Base-by-base conservation (phyloP, 208 protist species). In the Leishmania amazonensis region DNA sequence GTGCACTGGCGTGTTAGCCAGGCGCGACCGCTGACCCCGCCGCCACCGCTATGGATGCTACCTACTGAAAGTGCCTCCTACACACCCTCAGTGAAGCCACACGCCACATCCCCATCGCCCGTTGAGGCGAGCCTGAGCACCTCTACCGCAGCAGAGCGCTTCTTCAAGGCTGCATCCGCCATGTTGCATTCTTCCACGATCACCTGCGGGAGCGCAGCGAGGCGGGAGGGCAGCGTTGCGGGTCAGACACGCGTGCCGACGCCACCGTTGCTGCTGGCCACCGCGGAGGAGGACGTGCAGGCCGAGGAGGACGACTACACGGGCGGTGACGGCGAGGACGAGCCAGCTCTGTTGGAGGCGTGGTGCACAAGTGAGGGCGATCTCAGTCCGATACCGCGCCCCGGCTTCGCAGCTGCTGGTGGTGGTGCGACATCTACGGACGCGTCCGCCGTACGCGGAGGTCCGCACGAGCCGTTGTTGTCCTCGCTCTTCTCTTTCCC, bases 351-450 rank as follows among this genome's bases (percentile, higher is more conserved):
- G 65, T n/a, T 83, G 45, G 79, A 53, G 3, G 79, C 83, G 58
- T 82, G 79, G 79, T 75, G 79, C 83, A 80, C 79, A 47, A 73
- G 83, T 45, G 83, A 78, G 58, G 53, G 7, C 3, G 79, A 58
- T 28, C 35, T 83, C 62, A 83, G 75, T 51, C 83, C 83, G 17
- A 78, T 65, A 45, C 45, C 28, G 13, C 2, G 64, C 3, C 35
- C 60, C 6, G 24, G 35, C 19, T 45, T 54, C 1, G 28, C 19
- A 9, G 42, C 70, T 8, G 21, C 0, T n/a, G 49, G 42, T 9
- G 42, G 65, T 19, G 68, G 54, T 58, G 60, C 31, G 1, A 21
- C 38, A 28, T 54, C 8, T 40, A 75, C 28, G 53, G 62, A 35
- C 24, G 9, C 15, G 53, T n/a, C 7, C 31, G 35, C 17, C 42